phyloP scores from a whole-genome alignment of 2,329 filamentous ascomycete genomes.

The Pestalotiopsis sp. region DNA sequence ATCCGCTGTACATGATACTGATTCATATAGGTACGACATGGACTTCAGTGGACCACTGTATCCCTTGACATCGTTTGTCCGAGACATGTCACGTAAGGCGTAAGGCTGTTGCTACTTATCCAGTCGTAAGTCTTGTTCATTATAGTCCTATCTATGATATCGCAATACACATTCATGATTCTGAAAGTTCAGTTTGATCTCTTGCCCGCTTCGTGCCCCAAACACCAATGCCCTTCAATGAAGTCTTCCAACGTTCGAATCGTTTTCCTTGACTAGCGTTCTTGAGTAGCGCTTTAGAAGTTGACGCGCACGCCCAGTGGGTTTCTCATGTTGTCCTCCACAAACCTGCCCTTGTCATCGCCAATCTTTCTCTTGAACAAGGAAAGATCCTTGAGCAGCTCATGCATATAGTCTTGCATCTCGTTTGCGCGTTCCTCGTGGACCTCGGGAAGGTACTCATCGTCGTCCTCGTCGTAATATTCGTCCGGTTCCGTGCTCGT shows the following conservation, averaged over 20 bases:
- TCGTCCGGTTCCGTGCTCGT: constrained; percentile 57
- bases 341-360: constrained; percentile 75
- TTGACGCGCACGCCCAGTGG: constrained; percentile 51
- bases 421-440: constrained; percentile 60
- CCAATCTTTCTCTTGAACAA: constrained; percentile 85
- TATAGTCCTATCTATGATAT: not conserved
- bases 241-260: no score
- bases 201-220: not conserved
- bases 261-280: not conserved
- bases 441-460: constrained; percentile 45
- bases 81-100: constrained; percentile 31
- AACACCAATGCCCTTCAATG: constrained; percentile 10
- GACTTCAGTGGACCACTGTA: constrained; percentile 73
- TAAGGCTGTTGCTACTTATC: not conserved
- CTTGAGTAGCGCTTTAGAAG: constrained; percentile 22
- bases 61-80: constrained; percentile 59
- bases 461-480: constrained; percentile 57
- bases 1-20: not conserved
- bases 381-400: constrained; percentile 77
- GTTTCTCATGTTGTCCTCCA: constrained; percentile 63
- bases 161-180: not conserved
- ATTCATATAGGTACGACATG: constrained; percentile 70
- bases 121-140: constrained; percentile 12
- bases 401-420: constrained; percentile 83
- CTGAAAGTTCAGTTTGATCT: not conserved